These are phyloP conservation scores for Porogramme epimiltina DNA, from an alignment of 1,284 basidiomycete genomes.

Conservation along the genomic window DNA sequence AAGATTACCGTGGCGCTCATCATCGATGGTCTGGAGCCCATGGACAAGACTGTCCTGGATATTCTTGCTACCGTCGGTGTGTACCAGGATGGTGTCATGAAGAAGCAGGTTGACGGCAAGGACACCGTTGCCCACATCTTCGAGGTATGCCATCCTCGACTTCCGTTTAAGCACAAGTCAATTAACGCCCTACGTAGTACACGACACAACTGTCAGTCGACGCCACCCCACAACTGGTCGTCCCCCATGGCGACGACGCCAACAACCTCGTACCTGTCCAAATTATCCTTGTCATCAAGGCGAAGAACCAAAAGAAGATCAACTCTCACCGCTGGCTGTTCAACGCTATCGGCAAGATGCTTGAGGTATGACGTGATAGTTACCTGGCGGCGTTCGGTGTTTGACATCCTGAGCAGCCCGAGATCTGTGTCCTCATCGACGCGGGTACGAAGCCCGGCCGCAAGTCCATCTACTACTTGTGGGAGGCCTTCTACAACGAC, in stretches of 20 bases:
- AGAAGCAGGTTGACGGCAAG: constrained; percentile 91
- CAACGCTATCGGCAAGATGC: constrained; percentile 89
- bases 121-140: constrained; percentile 92
- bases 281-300: constrained; percentile 94
- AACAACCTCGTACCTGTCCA: constrained; percentile 95
- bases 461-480: constrained; percentile 96
- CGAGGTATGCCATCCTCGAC: constrained; percentile 56
- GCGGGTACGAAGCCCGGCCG: constrained; percentile 96
- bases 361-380: constrained; percentile 51
- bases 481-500: constrained; percentile 90
- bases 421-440: constrained; percentile 89
- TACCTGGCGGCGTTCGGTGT: neutral
- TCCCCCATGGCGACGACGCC: constrained; percentile 85
- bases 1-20: constrained; percentile 91
- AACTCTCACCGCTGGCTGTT: constrained; percentile 98
- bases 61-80: constrained; percentile 86
- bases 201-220: constrained; percentile 93
- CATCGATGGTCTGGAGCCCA: constrained; percentile 92
- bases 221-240: constrained; percentile 84
- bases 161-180: neutral
- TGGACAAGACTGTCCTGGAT: constrained; percentile 95
- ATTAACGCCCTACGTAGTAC: constrained; percentile 52
- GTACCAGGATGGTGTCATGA: constrained; percentile 96
- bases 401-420: constrained; percentile 63
- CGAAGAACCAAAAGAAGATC: constrained; percentile 98